Evolutionary conservation across 164 flowering plant genomes (phyloP).

Genomic region (Dillenia suffruticosa): DNA sequence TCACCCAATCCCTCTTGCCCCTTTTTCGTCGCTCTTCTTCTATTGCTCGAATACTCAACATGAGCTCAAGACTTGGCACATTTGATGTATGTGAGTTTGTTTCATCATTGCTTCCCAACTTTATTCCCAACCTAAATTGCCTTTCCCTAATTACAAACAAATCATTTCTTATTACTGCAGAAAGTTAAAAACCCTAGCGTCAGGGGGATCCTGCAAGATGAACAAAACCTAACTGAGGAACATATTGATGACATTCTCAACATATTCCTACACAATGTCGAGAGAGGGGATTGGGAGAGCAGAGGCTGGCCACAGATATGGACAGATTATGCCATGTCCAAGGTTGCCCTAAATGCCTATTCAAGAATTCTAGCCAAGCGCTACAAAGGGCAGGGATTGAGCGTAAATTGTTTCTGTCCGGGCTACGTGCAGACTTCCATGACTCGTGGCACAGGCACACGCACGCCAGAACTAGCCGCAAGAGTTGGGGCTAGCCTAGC

Average conservation of each 20-base stretch:
- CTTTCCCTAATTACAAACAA: too few species aligned
- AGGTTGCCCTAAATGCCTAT: conserved; percentile 79
- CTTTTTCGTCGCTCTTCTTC: conserved; percentile 47
- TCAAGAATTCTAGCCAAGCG: conserved; percentile 50
- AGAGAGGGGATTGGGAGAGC: conserved; percentile 53
- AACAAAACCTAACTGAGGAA: conserved; percentile 47
- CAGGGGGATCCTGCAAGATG: conserved; percentile 38
- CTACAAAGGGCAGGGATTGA: conserved; percentile 28
- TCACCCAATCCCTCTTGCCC: conserved; percentile 65
- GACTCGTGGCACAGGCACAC: conserved; percentile 66
- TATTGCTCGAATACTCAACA: conserved; percentile 54
- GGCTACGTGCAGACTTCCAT: conserved; percentile 85
- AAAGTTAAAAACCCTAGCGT: conserved; percentile 51
- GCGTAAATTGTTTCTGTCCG: conserved; percentile 81
- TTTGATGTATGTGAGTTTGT: conserved; percentile 36
- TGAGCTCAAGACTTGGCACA: conserved; percentile 80
- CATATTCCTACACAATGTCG: conserved; percentile 51
- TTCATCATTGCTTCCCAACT: too few species aligned
- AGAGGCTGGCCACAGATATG: conserved; percentile 84
- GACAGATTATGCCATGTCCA: conserved; percentile 91
- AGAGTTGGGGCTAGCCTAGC: conserved; percentile 30
- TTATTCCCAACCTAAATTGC: too few species aligned
- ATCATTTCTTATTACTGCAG: conserved; percentile 28
- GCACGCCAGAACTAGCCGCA: conserved; percentile 60
- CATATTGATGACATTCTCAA: conserved; percentile 34